These are phyloP conservation scores for Suillus subaureus DNA, from an alignment of 768 basidiomycete species.

Conservation along the genomic window DNA sequence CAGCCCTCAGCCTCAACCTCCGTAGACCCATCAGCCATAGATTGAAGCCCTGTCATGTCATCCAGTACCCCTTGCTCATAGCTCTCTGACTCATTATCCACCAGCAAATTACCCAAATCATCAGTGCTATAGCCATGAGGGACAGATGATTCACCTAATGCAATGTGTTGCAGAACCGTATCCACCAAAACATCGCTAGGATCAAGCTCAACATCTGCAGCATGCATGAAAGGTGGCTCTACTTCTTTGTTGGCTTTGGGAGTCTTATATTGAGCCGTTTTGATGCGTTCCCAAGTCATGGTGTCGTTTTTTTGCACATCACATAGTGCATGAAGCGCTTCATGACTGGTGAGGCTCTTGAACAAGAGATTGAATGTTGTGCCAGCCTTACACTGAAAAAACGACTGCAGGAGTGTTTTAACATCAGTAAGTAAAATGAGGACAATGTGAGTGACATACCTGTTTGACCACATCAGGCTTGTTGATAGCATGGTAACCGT, in stretches of 20 bases:
- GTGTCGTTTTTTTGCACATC: too few species aligned
- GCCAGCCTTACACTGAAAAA: too few species aligned
- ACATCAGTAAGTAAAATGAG: too few species aligned
- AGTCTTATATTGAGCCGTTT: background rate
- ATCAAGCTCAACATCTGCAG: background rate
- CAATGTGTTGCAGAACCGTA: background rate
- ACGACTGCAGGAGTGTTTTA: too few species aligned
- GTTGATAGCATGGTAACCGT: too few species aligned
- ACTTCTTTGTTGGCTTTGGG: conserved; percentile 4
- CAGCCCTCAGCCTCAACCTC: background rate
- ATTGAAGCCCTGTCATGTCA: background rate
- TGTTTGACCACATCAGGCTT: too few species aligned
- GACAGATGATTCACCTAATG: background rate
- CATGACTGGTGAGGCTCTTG: too few species aligned
- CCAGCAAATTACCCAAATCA: background rate
- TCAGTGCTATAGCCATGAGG: background rate
- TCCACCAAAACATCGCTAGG: background rate
- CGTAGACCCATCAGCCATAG: background rate
- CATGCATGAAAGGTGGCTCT: background rate
- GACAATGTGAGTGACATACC: too few species aligned
- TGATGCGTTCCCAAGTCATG: background rate
- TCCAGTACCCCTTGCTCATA: background rate
- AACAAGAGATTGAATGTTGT: too few species aligned
- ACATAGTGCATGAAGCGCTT: too few species aligned
- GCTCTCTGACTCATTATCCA: background rate